phyloP scores from a whole-genome alignment of 2,329 filamentous ascomycete genomes.

The Talaromyces sp. region DNA sequence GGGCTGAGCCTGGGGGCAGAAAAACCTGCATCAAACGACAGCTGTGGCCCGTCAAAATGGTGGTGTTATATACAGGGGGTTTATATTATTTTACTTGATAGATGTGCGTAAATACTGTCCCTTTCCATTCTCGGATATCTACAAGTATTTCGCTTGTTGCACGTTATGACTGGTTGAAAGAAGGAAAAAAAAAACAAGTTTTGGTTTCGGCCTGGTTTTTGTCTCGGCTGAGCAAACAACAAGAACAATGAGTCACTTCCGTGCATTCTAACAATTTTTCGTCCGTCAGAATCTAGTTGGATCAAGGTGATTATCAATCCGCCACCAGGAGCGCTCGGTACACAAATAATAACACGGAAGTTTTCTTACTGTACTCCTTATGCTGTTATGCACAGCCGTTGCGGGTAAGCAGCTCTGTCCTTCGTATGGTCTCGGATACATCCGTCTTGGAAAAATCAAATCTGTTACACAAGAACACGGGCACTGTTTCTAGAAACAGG shows the following conservation, averaged over 20 bases:
- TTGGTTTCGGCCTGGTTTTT: not conserved
- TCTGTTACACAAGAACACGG: not conserved
- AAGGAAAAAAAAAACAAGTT: not conserved
- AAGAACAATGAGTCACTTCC: not conserved
- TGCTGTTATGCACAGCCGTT: not conserved
- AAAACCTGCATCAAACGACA: not conserved
- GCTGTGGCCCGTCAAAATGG: not conserved
- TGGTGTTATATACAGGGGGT: not conserved
- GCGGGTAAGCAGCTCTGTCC: too few species aligned
- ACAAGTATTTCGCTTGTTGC: not conserved
- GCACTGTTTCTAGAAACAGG: not conserved
- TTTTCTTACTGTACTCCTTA: not conserved
- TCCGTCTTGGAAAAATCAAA: not conserved
- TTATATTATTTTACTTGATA: too few species aligned
- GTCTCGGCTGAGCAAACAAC: not conserved
- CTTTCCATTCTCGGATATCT: not conserved
- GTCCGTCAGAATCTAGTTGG: not conserved
- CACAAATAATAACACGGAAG: too few species aligned
- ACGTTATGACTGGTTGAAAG: not conserved
- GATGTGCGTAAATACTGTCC: not conserved
- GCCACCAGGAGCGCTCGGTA: not conserved
- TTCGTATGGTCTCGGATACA: too few species aligned
- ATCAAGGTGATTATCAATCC: not conserved
- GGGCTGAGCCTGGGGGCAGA: not conserved
- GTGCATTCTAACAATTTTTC: not conserved